Base-by-base conservation (phyloP, 1,139 yeast species). In the Debaryomyces robertsiae region DNA sequence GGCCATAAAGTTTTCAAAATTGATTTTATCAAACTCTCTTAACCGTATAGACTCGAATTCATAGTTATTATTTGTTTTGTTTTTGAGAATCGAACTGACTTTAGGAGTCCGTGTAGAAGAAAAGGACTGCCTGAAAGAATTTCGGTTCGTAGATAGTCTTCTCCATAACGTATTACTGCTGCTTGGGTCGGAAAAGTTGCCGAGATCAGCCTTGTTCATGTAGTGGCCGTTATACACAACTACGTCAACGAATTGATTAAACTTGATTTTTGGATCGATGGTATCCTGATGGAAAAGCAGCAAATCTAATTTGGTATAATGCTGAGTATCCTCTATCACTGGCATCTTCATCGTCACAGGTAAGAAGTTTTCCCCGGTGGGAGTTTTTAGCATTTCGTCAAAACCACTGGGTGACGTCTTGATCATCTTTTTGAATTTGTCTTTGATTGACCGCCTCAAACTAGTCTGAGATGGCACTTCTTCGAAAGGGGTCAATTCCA, bases 11-110 rank as follows among this genome's bases (percentile, higher is more conserved):
- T 45, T 47, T 18, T 55, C 56, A 27, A 53, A 43, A 25, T 57
- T 46, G 10, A 52, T 29, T 4, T 46, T 35, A 19, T 56, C 61
- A 9, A 53, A 55, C 30, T 45, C 43, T 15, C 42, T 36, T 3
- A 50, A 47, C 25, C 54, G 49, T 9, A 40, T 16, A n/a, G 41
- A 40, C 35, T 61, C 67, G 24, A 45, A 25, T 33, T 53, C 54
- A 43, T 44, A 52, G 45, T 63, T 59, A 16, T 44, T 42, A 33
- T 56, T 55, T n/a, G 52, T 44, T 33, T 53, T 55, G 24, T 51
- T 55, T 39, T 55, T 58, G 34, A 61, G 46, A 7, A 61, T 60
- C n/a, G 63, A 50, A 38, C 46, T 38, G 3, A 38, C 35, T 15
- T 22, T 42, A 6, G 24, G 28, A 6, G 30, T 16, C 10, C 15